phyloP scores from a whole-genome alignment of 177 flowering plant genomes.

The Vitis hybrid region DNA sequence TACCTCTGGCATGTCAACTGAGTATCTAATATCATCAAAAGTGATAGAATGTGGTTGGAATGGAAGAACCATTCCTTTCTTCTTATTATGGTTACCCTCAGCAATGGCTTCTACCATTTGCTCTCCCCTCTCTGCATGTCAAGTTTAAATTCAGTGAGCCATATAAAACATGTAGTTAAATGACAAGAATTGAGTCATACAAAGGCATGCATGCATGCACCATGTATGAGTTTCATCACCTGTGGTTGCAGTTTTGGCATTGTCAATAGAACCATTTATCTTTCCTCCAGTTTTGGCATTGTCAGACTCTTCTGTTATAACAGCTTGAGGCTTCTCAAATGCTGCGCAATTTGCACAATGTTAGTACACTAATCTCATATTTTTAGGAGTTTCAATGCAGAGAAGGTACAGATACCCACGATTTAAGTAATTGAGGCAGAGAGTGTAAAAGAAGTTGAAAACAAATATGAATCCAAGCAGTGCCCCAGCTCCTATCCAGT shows the following conservation, averaged over 20 bases:
- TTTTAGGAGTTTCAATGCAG: not conserved
- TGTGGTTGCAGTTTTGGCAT: not conserved
- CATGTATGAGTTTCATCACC: slow-evolving; percentile 3
- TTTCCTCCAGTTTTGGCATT: not conserved
- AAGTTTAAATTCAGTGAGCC: not conserved
- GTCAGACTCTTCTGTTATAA: slow-evolving; percentile 17
- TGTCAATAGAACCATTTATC: not conserved
- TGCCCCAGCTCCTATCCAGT: slow-evolving; percentile 41
- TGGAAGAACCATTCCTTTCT: slow-evolving; percentile 52
- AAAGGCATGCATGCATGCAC: no score
- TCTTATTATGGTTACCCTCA: slow-evolving; percentile 16
- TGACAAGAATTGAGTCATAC: no score
- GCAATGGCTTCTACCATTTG: slow-evolving; percentile 5
- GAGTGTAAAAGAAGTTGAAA: slow-evolving; percentile 24
- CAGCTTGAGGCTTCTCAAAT: slow-evolving; percentile 24
- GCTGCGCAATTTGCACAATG: slow-evolving; percentile 18
- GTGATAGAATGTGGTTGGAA: slow-evolving; percentile 43
- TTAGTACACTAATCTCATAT: not conserved
- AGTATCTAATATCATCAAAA: slow-evolving; percentile 43
- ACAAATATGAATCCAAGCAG: slow-evolving; percentile 25
- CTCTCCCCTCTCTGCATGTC: slow-evolving; percentile 10
- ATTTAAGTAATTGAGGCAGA: slow-evolving; percentile 37
- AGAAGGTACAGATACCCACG: slow-evolving; percentile 23
- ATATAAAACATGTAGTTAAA: not conserved
- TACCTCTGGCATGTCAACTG: slow-evolving; percentile 60